A percentile compares a stretch with the other conserved stretches of the same genome.
These are phyloP conservation scores for Alnus glutinosa DNA, from an alignment of 306 rosid genomes.

Conservation along the genomic window DNA sequence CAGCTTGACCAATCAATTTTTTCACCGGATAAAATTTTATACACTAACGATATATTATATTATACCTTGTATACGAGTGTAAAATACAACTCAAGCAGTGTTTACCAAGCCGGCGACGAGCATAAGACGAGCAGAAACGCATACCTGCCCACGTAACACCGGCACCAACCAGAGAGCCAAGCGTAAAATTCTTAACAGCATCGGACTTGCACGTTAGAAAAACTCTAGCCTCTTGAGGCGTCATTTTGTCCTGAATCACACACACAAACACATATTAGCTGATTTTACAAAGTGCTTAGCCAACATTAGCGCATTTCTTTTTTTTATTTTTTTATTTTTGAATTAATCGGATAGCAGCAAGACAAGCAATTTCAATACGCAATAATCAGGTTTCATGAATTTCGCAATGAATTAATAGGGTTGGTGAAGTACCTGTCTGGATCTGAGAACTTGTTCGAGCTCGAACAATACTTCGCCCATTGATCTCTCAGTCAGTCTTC, in stretches of 20 bases:
- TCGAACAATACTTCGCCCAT: conserved; percentile 47
- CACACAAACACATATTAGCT: background rate
- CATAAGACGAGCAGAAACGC: conserved; percentile 5
- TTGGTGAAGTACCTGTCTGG: conserved; percentile 40
- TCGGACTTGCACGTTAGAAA: conserved; percentile 44
- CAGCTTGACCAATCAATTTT: background rate
- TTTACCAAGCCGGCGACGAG: background rate
- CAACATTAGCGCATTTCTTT: background rate
- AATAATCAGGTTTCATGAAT: no score
- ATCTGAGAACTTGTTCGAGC: conserved; percentile 39
- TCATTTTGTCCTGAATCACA: conserved; percentile 38
- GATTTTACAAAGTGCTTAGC: background rate
- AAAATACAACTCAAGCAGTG: background rate
- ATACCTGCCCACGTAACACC: conserved; percentile 54
- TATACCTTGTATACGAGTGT: background rate
- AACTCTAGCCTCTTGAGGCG: conserved; percentile 44
- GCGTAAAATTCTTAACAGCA: conserved; percentile 24
- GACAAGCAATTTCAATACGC: background rate
- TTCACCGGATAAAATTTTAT: background rate
- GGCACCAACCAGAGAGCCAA: conserved; percentile 41
- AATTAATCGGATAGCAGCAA: background rate
- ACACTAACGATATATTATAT: background rate
- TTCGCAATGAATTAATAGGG: no score
- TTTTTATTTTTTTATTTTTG: no score
- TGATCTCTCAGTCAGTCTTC: background rate